Base-by-base conservation (phyloP, 2,329 filamentous ascomycete genomes). In the Ambrosiella beaveri region DNA sequence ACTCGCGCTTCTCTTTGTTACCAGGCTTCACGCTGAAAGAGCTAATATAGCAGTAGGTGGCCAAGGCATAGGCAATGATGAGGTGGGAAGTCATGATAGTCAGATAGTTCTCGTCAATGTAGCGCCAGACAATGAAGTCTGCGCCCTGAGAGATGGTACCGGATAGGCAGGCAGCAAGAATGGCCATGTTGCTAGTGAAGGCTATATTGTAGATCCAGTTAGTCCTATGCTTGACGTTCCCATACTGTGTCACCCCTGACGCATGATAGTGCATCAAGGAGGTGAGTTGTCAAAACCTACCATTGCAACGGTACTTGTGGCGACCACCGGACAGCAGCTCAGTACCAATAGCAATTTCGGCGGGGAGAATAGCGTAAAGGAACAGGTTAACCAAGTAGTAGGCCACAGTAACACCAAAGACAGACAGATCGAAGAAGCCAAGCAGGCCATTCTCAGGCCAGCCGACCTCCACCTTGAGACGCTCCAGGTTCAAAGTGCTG, bases 101-200 rank as follows among this genome's bases (percentile, higher is more conserved):
- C 56, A 93, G 66, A 68, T 91, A 94, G 73, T 97, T 91, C 67
- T 95, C 84, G 73, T 86, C 84, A 66, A 97, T 88, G 71, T 89
- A 97, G 35, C 84, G 87, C 91, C 91, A 98, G 56, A 96, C 79
- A 7, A 81, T 78, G 65, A 95, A 96, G 17, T 91, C 77, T 56
- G 88, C 81, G 59, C 91, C 91, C 64, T 91, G 80, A 2, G 82
- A 71, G 44, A 82, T 70, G 2, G 89, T 95, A 54, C 89, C 90
- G 7, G 83, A 83, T 39, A 81, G 81, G 56, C 84, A 79, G 5
- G 84, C 74, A n/a, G 77, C 75, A 50, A 95, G 74, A 55, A 84
- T 90, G 62, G 85, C 75, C 58, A 88, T 70, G 61, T 84, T 84
- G n/a, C 87, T 88, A 62, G 75, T 73, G 69, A 93, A 84, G 8